Conservation (phyloP, 208 protist genomes). For the Leptomonas seymouri region DNA sequence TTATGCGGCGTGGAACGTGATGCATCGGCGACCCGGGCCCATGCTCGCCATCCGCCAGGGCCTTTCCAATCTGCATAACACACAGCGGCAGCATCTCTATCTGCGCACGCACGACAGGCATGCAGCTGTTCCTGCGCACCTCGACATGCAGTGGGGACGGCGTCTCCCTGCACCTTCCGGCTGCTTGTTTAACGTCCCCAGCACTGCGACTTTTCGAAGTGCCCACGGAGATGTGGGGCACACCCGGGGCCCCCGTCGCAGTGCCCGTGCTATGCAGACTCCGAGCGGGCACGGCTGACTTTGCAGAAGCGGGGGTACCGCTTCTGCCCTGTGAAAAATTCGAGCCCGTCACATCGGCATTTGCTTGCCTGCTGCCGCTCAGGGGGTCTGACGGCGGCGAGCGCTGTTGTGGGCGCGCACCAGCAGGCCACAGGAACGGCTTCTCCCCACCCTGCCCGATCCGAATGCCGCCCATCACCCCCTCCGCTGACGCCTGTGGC, state of each 20-base stretch:
- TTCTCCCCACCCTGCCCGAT: constrained; percentile 15
- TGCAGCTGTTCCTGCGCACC: background rate
- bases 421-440: constrained; percentile 6
- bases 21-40: background rate
- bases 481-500: constrained; percentile 1
- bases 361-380: background rate
- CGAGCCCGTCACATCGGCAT: background rate
- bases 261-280: background rate
- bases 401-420: background rate
- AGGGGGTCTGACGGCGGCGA: constrained; percentile 7
- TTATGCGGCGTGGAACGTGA: background rate
- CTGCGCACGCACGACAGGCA: background rate
- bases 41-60: background rate
- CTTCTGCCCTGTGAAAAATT: background rate
- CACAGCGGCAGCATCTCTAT: background rate
- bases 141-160: background rate
- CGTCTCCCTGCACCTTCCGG: background rate
- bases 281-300: background rate
- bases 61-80: constrained; percentile 7
- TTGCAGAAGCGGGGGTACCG: background rate
- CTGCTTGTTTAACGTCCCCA: background rate
- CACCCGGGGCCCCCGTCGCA: background rate
- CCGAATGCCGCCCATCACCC: constrained; percentile 10
- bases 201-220: background rate
- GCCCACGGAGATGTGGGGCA: background rate